Conservation (phyloP, 106 monocot species). For the Apostasia shenzhenica region DNA sequence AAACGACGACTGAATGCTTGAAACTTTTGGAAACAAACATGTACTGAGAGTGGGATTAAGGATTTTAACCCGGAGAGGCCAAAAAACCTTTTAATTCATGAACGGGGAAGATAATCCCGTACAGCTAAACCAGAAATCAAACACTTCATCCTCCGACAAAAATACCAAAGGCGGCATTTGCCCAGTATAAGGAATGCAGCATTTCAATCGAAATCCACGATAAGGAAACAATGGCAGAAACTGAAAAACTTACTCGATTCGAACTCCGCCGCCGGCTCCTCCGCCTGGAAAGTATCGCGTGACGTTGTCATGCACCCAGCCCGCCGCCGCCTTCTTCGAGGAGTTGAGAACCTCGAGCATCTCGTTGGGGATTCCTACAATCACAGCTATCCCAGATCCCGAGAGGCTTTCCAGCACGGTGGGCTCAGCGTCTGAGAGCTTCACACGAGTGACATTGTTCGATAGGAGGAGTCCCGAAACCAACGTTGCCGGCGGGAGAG, state of each 20-base stretch:
- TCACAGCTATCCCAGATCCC: slow-evolving; percentile 55
- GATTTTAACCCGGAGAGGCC: neutral
- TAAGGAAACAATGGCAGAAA: neutral
- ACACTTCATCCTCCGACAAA: neutral
- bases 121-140: neutral
- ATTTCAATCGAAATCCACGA: neutral
- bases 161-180: neutral
- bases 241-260: slow-evolving; percentile 57
- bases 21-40: too few species aligned
- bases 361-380: slow-evolving; percentile 64
- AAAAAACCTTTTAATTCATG: neutral
- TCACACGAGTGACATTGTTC: slow-evolving; percentile 58
- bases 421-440: slow-evolving; percentile 71
- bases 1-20: neutral
- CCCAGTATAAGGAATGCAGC: too few species aligned
- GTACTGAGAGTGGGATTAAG: too few species aligned
- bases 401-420: slow-evolving; percentile 48
- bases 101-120: neutral
- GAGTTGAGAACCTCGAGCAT: slow-evolving; percentile 55
- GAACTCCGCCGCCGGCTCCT: slow-evolving; percentile 30
- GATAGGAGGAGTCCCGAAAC: slow-evolving; percentile 48
- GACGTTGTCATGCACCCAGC: slow-evolving; percentile 91
- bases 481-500: slow-evolving; percentile 55
- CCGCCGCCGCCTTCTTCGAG: slow-evolving; percentile 65
- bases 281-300: slow-evolving; percentile 46